phyloP scores from a whole-genome alignment of 1,284 basidiomycete species.

The Trametes versicolor region DNA sequence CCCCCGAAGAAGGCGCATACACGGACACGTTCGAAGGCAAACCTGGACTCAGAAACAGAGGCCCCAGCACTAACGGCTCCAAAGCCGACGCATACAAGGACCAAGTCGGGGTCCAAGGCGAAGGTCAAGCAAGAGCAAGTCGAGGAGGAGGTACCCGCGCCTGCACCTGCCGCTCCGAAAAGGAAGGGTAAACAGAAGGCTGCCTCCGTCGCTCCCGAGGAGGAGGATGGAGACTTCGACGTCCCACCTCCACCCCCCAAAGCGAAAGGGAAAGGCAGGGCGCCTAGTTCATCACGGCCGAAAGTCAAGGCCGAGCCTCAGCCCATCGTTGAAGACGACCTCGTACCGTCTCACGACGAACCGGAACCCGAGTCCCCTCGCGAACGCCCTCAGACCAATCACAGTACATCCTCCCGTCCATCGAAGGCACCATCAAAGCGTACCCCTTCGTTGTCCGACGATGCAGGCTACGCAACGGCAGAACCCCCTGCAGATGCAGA shows the following conservation, averaged over 20 bases:
- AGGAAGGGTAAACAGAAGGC: slow-evolving; percentile 24
- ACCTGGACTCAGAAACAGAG: slow-evolving; percentile 35
- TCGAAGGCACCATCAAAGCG: slow-evolving; percentile 14
- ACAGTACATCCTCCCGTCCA: slow-evolving; percentile 20
- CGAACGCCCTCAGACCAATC: background rate
- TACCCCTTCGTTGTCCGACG: slow-evolving; percentile 40
- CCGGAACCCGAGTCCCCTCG: background rate
- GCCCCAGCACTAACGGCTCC: slow-evolving; percentile 23
- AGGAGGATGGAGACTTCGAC: slow-evolving; percentile 22
- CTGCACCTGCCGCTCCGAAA: slow-evolving; percentile 15
- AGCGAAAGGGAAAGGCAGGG: slow-evolving; percentile 24
- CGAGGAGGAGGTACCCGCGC: slow-evolving; percentile 8
- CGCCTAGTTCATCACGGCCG: slow-evolving; percentile 12
- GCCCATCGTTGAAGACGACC: slow-evolving; percentile 9
- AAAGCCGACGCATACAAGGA: slow-evolving; percentile 30
- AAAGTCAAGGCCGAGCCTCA: slow-evolving; percentile 20
- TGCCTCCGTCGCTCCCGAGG: background rate
- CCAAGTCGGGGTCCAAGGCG: slow-evolving; percentile 30
- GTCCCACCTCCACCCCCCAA: slow-evolving; percentile 18
- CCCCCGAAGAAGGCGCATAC: slow-evolving; percentile 33
- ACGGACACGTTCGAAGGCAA: slow-evolving; percentile 37
- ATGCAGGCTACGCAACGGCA: slow-evolving; percentile 45
- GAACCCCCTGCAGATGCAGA: slow-evolving; percentile 37
- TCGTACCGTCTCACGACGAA: background rate
- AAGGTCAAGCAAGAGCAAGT: slow-evolving; percentile 26